A percentile compares a stretch with the other conserved stretches of the same genome.
Conservation (phyloP, 2,329 filamentous ascomycete genomes). For the Stemphylium beticola region DNA sequence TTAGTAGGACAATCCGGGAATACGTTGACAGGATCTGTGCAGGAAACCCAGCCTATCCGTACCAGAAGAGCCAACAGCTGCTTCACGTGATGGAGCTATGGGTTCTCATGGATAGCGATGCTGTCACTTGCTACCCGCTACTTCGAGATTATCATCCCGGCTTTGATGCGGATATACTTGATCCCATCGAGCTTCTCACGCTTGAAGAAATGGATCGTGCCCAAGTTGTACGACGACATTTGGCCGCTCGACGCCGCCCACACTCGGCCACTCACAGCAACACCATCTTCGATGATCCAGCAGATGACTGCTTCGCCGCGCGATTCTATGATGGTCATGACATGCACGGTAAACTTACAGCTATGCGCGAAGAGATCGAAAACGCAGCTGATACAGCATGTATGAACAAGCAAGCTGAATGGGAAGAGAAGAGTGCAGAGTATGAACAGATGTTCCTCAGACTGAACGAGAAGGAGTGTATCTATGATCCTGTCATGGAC, state of each 20-base stretch:
- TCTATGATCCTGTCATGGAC: conserved; percentile 37
- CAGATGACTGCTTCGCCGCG: conserved; percentile 54
- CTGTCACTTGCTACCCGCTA: conserved; percentile 53
- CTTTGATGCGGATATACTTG: conserved; percentile 58
- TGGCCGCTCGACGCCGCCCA: conserved; percentile 48
- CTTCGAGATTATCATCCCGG: conserved; percentile 60
- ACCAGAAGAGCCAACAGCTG: conserved; percentile 59
- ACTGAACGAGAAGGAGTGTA: conserved; percentile 40
- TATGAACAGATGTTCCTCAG: conserved; percentile 19
- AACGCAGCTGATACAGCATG: conserved; percentile 33
- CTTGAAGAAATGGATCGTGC: conserved; percentile 59
- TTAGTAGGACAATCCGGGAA: conserved; percentile 48
- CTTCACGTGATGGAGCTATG: conserved; percentile 65
- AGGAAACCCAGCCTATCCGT: conserved; percentile 50
- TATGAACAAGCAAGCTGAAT: conserved; percentile 50
- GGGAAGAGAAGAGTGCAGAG: conserved; percentile 36
- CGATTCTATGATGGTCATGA: conserved; percentile 52
- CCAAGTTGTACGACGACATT: conserved; percentile 57
- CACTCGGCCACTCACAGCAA: conserved; percentile 20
- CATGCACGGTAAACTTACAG: conserved; percentile 28
- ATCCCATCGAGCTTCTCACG: conserved; percentile 61
- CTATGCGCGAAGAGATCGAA: conserved; percentile 47
- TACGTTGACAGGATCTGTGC: conserved; percentile 13
- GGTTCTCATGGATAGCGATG: conserved; percentile 61
- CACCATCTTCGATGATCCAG: conserved; percentile 58